Base-by-base conservation (phyloP, 768 basidiomycete genomes). In the Wakefieldia striispora region DNA sequence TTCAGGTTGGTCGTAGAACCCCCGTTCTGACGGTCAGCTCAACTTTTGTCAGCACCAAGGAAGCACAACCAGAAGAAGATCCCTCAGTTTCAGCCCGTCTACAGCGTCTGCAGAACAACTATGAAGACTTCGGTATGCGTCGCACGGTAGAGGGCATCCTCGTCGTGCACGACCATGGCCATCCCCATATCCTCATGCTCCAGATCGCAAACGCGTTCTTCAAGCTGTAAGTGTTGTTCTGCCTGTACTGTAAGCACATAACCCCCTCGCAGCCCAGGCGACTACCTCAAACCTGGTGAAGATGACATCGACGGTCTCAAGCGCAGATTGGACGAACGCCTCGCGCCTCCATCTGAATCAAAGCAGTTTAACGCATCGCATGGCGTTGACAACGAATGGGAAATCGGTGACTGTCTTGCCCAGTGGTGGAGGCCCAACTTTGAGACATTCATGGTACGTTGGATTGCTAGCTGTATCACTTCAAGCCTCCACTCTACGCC, bases 361-460 rank as follows among this genome's bases (percentile, higher is more conserved):
- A 70, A 72, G n/a, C 88, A 91, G 48, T 90, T 88, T 64, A 84
- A 88, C 69, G 76, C 80, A 26, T 78, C 81, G 0, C 86, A 91
- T 52, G 88, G 84, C 0, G 80, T 86, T 17, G 86, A 86, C 60
- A 89, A 89, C 45, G 91, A 94, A 37, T 99, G 97, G 97, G 89
- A 95, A 68, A 92, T 97, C 34, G 89, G 89, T 1, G 95, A 98
- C 58, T 94, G 92, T 59, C 76, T 98, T n/a, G 92, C 92, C 0
- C 93, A 95, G 65, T 99, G 95, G 95, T 99, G 91, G 89, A 73
- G 97, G 42, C 95, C 95, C 0, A 97, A 97, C 64, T 99, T 97
- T 59, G 97, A 99, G 74, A 95, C 93, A 0, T 98, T 98, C 71
- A 95, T 97, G 88, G 95, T 95, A 58, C 62, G 87, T 78, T 17